Conservation (phyloP, 2,329 filamentous ascomycete genomes). For the Ophiobolus disseminans region DNA sequence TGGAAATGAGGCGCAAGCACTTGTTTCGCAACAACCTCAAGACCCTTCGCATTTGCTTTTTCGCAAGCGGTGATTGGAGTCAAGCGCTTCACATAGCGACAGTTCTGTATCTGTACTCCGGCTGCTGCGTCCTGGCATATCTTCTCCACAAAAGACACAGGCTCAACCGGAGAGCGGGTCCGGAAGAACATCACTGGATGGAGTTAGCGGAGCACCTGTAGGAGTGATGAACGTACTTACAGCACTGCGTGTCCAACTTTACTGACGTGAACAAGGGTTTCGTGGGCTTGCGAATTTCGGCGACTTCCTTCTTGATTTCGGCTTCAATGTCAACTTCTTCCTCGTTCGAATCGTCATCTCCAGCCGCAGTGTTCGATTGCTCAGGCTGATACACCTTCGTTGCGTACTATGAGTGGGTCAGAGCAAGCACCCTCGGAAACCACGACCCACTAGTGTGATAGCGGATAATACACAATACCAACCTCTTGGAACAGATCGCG, state of each 20-base stretch:
- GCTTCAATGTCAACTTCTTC: conserved; percentile 69
- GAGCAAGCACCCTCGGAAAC: conserved; percentile 1
- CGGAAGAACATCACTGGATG: conserved; percentile 64
- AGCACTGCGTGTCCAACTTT: conserved; percentile 63
- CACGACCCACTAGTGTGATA: neutral
- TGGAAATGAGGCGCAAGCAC: conserved; percentile 72
- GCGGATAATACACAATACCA: conserved; percentile 32
- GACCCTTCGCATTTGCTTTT: conserved; percentile 72
- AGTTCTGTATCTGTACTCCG: conserved; percentile 59
- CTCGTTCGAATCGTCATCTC: conserved; percentile 43
- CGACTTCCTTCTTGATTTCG: conserved; percentile 75
- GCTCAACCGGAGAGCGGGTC: conserved; percentile 63
- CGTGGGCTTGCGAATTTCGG: conserved; percentile 62
- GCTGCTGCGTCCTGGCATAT: conserved; percentile 64
- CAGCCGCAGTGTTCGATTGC: conserved; percentile 50
- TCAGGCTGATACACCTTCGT: conserved; percentile 59
- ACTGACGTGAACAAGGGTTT: conserved; percentile 61
- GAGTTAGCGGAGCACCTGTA: conserved; percentile 17
- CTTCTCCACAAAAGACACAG: conserved; percentile 65
- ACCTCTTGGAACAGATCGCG: conserved; percentile 71
- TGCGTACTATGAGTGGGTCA: conserved; percentile 68
- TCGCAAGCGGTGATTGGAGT: conserved; percentile 66
- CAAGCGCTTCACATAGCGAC: conserved; percentile 66
- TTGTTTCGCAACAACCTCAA: conserved; percentile 68
- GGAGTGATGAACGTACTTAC: conserved; percentile 45